Percentiles rank a stretch among this genome's conserved stretches.
Conservation (phyloP, 306 rosid species). For the Medicago truncatula region DNA sequence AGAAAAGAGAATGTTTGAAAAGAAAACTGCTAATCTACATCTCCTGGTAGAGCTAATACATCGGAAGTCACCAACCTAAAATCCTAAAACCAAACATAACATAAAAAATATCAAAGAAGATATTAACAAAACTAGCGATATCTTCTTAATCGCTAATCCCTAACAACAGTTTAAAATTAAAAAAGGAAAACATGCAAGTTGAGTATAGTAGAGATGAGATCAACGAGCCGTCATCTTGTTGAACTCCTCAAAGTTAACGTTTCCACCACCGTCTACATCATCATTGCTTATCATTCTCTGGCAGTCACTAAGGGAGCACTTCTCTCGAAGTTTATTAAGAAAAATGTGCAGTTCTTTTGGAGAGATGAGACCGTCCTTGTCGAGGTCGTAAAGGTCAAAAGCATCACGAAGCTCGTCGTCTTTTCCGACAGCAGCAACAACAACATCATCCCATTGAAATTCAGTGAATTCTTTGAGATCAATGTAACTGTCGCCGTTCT, state of each 20-base stretch:
- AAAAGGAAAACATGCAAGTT: too few species aligned
- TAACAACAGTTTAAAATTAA: too few species aligned
- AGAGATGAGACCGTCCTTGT: constrained; percentile 66
- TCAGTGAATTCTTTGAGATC: constrained; percentile 53
- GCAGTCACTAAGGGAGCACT: constrained; percentile 62
- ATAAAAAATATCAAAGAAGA: too few species aligned
- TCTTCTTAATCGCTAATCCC: too few species aligned
- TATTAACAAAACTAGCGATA: too few species aligned
- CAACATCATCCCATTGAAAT: constrained; percentile 35
- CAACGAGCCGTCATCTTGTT: constrained; percentile 87
- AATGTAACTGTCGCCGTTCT: too few species aligned
- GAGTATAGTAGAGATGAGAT: too few species aligned
- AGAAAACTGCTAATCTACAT: too few species aligned
- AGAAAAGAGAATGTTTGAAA: too few species aligned
- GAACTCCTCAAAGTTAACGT: constrained; percentile 88
- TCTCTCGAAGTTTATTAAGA: constrained; percentile 40
- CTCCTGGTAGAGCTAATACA: too few species aligned
- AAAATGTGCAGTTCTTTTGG: constrained; percentile 72
- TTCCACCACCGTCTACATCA: constrained; percentile 83
- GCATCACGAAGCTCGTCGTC: constrained; percentile 65
- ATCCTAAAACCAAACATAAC: too few species aligned
- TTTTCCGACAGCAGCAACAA: background rate
- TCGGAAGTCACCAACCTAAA: too few species aligned
- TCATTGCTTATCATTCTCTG: constrained; percentile 75
- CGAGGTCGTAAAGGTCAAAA: constrained; percentile 50